Base-by-base conservation (phyloP, 2,329 filamentous ascomycete genomes). In the Catunica adiposa region DNA sequence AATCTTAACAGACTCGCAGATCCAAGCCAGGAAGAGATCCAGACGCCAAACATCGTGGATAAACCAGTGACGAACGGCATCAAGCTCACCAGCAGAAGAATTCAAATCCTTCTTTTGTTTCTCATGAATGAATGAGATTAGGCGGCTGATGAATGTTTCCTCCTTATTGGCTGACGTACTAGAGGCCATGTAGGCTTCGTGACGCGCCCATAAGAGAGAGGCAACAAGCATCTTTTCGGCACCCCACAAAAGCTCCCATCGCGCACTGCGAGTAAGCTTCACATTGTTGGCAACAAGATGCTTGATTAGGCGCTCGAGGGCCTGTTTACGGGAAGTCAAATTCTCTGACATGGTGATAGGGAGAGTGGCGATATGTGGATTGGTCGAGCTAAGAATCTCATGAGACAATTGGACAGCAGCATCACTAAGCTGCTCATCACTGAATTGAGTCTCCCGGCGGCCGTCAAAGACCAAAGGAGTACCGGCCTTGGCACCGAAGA, bases 161-260 rank as follows among this genome's bases (percentile, higher is more conserved):
- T 58, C 56, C 63, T 83, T 81, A 44, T 80, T 74, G 38, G 78
- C 77, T 17, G 74, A 72, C 14, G 78, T 71, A 8, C 79, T 77
- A 53, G 73, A 73, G 53, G 77, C 73, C 6, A 82, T 74, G 53
- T 83, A 83, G 6, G 73, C 71, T 64, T 95, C 86, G 63, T 94
- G 88, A 54, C 79, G 74, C 59, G 81, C 82, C 89, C 90, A 97
- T 38, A 97, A 74, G 48, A 80, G 75, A 59, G 78, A 76, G 17
- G 88, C 87, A 37, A 89, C 86, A 46, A 84, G 80, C 70, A 97
- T 77, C 68, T 89, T 95, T 67, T 98, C 92, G 0, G 90, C 90
- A 63, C 90, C 82, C 74, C 82, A 86, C n/a, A 98, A 71, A 31
- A 98, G 69, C 60, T 77, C 75, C 89, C 89, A 97, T 61, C 82